Evolutionary conservation across 345 rosid genomes (phyloP), one percentile per base, ranked within the genome.

Genomic region (Brassica cretica): DNA sequence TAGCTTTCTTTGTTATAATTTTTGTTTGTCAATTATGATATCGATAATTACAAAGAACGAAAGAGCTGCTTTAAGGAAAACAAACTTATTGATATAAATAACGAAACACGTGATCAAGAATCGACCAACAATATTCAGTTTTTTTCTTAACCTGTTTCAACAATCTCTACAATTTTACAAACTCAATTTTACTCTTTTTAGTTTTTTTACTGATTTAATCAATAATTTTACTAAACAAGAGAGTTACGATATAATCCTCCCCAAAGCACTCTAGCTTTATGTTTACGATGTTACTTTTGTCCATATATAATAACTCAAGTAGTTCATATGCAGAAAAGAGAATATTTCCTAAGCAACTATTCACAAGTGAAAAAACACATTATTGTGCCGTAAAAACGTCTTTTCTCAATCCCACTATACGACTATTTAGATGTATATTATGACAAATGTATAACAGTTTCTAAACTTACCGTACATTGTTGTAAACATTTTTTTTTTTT

Each of bases 341-440:
- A 67, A 58, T 58, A 75, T 37, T 37, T 37, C 41, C 41, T 37
- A 37, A 37, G 44, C 10, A 33, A 33, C 8, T 33, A 33, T 37
- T 75, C 32, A 59, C 15, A 16, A 25, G 1, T 35, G 46, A 27
- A 25, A 58, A 53, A 75, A 27, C 59, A 67, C 32, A 58, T 18
- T 25, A 41, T 75, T 66, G 78, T 0, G 63, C 78, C 78, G 78
- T 58, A 59, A 46, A 66, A 24, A 66, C 59, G 58, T 66, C 66
- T 25, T 56, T 67, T 75, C 71, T 9, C 19, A 44, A 1, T 75
- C 37, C 30, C 6, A 25, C 56, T 15, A 29, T 15, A 66, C 24
- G 37, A 37, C 25, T 3, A 12, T n/a, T 33, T 49, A 12, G 9
- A 29, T 2, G 14, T 14, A 64, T 6, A 29, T 15, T 8, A 14